Conservation (phyloP, 495 filamentous ascomycete genomes). For the Hypoxylon fragiforme region DNA sequence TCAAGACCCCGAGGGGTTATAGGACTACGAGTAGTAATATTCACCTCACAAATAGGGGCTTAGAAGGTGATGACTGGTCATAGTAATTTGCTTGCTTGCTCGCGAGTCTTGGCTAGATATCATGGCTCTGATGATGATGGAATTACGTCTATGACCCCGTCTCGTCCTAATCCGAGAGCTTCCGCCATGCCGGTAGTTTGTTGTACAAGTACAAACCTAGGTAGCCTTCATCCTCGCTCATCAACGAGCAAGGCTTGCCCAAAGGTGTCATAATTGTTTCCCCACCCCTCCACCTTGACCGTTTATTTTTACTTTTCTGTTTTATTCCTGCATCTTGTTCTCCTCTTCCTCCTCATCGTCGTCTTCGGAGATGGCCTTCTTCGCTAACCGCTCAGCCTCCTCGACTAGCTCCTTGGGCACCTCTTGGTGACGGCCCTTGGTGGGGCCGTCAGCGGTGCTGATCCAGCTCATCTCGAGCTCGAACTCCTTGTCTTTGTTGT, state of each 20-base stretch:
- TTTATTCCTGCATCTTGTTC: constrained; percentile 75
- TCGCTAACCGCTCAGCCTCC: constrained; percentile 88
- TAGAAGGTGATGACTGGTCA: no score
- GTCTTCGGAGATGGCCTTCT: constrained; percentile 75
- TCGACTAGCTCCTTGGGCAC: constrained; percentile 87
- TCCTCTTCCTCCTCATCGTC: constrained; percentile 69
- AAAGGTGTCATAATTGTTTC: no score
- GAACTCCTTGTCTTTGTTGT: constrained; percentile 97
- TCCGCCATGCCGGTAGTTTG: constrained; percentile 4
- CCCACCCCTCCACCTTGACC: no score
- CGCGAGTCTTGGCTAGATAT: not conserved
- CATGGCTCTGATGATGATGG: constrained; percentile 18
- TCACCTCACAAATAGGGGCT: no score
- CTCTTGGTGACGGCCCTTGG: constrained; percentile 86
- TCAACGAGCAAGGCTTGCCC: no score
- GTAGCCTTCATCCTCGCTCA: no score
- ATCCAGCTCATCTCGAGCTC: constrained; percentile 99
- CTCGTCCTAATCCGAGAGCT: constrained; percentile 13
- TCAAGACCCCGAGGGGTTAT: no score
- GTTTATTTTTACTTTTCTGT: no score
- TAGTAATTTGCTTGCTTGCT: no score
- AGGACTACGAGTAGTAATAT: no score
- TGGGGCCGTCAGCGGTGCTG: constrained; percentile 77
- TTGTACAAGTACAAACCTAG: constrained; percentile 26
- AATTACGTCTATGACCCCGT: constrained; percentile 29